A percentile compares a stretch with the other conserved stretches of the same genome.
phyloP scores from a whole-genome alignment of 768 basidiomycete species.

The Favolaschia claudopus region DNA sequence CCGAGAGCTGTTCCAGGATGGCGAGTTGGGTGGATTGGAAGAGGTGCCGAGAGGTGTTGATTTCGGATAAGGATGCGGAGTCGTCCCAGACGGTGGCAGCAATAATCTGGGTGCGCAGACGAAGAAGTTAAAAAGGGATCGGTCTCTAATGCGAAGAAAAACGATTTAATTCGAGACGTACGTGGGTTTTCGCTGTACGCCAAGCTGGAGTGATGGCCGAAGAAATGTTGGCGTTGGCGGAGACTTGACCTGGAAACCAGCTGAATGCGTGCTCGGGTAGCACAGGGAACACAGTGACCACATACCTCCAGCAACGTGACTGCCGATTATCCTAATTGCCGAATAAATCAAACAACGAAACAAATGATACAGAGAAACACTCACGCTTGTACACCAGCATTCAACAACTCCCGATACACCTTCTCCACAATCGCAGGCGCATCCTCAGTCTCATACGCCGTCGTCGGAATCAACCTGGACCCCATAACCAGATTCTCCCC shows the following conservation, averaged over 20 bases:
- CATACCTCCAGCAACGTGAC: constrained; percentile 32
- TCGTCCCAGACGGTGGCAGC: constrained; percentile 26
- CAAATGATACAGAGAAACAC: neutral
- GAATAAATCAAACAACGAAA: neutral
- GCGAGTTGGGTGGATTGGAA: constrained; percentile 34
- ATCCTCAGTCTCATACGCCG: constrained; percentile 9
- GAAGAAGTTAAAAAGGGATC: no score
- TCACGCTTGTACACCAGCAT: constrained; percentile 18
- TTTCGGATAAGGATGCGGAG: constrained; percentile 14
- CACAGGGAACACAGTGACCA: neutral
- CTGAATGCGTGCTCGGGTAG: neutral
- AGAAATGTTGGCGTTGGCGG: constrained; percentile 39
- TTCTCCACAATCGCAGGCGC: constrained; percentile 20
- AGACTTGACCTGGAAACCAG: constrained; percentile 35
- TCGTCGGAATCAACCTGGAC: constrained; percentile 25
- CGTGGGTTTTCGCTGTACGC: constrained; percentile 46
- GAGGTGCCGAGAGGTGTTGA: constrained; percentile 22
- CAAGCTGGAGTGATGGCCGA: constrained; percentile 43
- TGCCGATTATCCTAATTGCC: constrained; percentile 23
- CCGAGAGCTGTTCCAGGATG: constrained; percentile 36
- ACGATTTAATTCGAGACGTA: constrained; percentile 22
- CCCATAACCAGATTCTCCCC: constrained; percentile 20
- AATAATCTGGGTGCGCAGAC: constrained; percentile 13
- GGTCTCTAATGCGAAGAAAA: neutral
- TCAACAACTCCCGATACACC: constrained; percentile 30